Percentiles rank a stretch among this genome's conserved stretches.
These are phyloP conservation scores for Agrocybe pediades DNA, from an alignment of 768 basidiomycete species.

Conservation along the genomic window DNA sequence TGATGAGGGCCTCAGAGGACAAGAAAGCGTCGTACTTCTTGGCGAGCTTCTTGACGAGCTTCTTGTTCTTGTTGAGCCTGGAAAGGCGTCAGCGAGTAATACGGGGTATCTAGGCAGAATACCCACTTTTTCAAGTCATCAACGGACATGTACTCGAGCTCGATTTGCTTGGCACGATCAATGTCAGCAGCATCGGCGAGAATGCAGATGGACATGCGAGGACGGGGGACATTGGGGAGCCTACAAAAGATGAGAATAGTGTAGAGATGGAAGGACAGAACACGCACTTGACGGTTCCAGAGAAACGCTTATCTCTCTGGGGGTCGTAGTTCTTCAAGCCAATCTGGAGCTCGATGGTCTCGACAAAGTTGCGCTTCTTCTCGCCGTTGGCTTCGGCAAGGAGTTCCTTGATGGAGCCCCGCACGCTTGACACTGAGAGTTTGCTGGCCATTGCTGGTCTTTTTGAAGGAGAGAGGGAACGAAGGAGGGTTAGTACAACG, in stretches of 20 bases:
- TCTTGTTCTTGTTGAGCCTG: conserved; percentile 99
- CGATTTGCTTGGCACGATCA: conserved; percentile 97
- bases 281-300: conserved; percentile 91
- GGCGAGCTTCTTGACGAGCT: conserved; percentile 99
- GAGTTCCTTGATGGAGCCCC: conserved; percentile 93
- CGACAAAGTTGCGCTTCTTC: conserved; percentile 91
- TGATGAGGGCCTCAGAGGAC: conserved; percentile 95
- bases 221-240: conserved; percentile 95
- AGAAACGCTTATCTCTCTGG: conserved; percentile 99
- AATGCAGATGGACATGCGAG: conserved; percentile 99
- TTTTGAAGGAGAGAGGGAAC: not conserved
- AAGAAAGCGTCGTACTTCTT: conserved; percentile 99
- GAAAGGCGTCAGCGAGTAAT: not conserved
- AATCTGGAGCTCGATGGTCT: conserved; percentile 96
- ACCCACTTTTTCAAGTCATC: conserved; percentile 98
- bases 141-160: conserved; percentile 98
- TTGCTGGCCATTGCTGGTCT: conserved; percentile 46
- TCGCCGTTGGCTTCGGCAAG: conserved; percentile 83
- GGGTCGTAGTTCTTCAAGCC: conserved; percentile 99
- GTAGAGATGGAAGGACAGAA: not conserved
- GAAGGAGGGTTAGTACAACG: conserved; percentile 26
- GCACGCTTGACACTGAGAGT: conserved; percentile 99
- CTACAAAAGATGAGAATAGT: conserved; percentile 38
- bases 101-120: not conserved
- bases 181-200: conserved; percentile 99